Evolutionary conservation across 805 yeast genomes (phyloP).

Genomic region (Pichia ethanolica): DNA sequence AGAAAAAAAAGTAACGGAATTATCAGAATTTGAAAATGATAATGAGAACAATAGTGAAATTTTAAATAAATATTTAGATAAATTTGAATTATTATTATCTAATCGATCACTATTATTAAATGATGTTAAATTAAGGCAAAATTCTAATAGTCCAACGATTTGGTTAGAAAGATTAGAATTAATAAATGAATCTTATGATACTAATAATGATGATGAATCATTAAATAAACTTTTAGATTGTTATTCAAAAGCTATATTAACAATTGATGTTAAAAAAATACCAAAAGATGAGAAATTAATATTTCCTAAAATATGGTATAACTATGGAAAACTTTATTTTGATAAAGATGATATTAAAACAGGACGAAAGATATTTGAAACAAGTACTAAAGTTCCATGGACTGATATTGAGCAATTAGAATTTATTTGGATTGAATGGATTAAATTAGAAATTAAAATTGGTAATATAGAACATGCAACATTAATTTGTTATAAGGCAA

Average conservation of each 20-base stretch:
- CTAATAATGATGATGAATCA: background rate
- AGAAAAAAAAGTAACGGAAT: slow-evolving; percentile 32
- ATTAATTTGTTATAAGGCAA: slow-evolving; percentile 28
- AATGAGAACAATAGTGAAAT: slow-evolving; percentile 10
- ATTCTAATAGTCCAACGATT: slow-evolving; percentile 49
- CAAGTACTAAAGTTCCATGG: slow-evolving; percentile 67
- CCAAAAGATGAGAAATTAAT: slow-evolving; percentile 26
- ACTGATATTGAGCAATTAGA: slow-evolving; percentile 55
- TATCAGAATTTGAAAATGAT: background rate
- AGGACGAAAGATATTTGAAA: slow-evolving; percentile 55
- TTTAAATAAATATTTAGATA: slow-evolving; percentile 31
- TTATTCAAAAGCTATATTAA: slow-evolving; percentile 57
- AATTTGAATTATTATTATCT: slow-evolving; percentile 50
- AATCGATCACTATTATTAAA: slow-evolving; percentile 51
- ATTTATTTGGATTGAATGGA: slow-evolving; percentile 68
- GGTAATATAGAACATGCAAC: slow-evolving; percentile 37
- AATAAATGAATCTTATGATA: slow-evolving; percentile 29
- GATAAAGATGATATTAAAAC: slow-evolving; percentile 44
- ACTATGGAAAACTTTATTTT: slow-evolving; percentile 61
- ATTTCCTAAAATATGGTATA: slow-evolving; percentile 59
- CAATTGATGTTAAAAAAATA: slow-evolving; percentile 54
- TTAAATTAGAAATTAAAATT: slow-evolving; percentile 50
- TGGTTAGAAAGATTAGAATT: slow-evolving; percentile 63
- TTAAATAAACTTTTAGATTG: slow-evolving; percentile 42
- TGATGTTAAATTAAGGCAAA: slow-evolving; percentile 59